These are phyloP conservation scores for Pterulicium gracile DNA, from an alignment of 1,284 basidiomycete genomes.

Conservation along the genomic window DNA sequence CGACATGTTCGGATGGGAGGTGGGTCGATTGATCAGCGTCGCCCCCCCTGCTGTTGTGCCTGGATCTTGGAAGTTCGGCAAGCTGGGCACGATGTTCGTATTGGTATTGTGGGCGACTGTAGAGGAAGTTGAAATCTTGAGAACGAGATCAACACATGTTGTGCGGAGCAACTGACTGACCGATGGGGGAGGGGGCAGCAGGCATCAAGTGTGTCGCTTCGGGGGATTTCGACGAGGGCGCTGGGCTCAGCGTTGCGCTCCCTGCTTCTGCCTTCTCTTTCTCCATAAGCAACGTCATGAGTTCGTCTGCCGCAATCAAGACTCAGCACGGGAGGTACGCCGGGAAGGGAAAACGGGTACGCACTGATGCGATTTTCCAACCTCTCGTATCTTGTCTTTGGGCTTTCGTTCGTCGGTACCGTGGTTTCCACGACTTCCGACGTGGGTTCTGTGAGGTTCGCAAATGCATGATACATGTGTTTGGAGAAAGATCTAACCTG, in stretches of 20 bases:
- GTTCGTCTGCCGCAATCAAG: slow-evolving; percentile 6
- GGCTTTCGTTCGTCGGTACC: slow-evolving; percentile 28
- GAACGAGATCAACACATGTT: not conserved
- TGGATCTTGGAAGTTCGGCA: not conserved
- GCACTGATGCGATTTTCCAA: slow-evolving; percentile 57
- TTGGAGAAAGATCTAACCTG: slow-evolving; percentile 25
- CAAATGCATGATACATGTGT: not conserved
- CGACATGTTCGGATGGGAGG: slow-evolving; percentile 9
- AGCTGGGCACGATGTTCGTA: not conserved
- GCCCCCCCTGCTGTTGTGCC: not conserved
- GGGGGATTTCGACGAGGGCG: not conserved
- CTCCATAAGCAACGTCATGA: slow-evolving; percentile 35
- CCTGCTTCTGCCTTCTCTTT: slow-evolving; percentile 28
- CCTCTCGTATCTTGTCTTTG: slow-evolving; percentile 48
- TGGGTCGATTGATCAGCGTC: not conserved
- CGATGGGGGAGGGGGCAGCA: slow-evolving; percentile 3
- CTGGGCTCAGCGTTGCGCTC: not conserved
- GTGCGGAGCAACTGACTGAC: not conserved
- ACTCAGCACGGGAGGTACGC: slow-evolving; percentile 3
- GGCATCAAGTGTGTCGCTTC: slow-evolving; percentile 5
- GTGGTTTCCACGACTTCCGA: slow-evolving; percentile 27
- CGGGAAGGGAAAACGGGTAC: slow-evolving; percentile 19
- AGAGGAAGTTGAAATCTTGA: not conserved
- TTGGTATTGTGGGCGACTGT: not conserved
- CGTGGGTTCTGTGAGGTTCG: slow-evolving; percentile 3